Evolutionary conservation across 495 filamentous ascomycete species (phyloP).

Genomic region (Glutinoglossum americanum): DNA sequence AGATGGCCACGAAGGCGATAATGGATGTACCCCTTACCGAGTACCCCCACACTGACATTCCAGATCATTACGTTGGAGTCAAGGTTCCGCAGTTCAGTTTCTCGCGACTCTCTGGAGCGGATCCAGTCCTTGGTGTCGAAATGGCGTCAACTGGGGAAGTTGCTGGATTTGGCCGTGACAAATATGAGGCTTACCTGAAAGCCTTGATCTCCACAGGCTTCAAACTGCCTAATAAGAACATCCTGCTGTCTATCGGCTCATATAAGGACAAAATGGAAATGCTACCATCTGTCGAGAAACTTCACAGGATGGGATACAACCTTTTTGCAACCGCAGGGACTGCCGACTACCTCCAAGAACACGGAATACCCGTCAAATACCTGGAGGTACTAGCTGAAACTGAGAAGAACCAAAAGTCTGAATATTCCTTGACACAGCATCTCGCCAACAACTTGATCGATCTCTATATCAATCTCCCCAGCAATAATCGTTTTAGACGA

Average conservation of each 20-base stretch:
- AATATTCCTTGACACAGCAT: slow-evolving; percentile 90
- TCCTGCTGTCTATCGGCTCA: slow-evolving; percentile 84
- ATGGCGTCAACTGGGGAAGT: slow-evolving; percentile 99
- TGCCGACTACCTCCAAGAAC: slow-evolving; percentile 81
- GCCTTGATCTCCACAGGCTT: slow-evolving; percentile 89
- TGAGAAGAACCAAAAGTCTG: slow-evolving; percentile 67
- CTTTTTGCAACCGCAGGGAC: slow-evolving; percentile 91
- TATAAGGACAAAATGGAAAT: slow-evolving; percentile 97
- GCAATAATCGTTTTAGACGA: slow-evolving; percentile 86
- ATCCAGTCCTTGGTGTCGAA: slow-evolving; percentile 91
- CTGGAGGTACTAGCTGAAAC: slow-evolving; percentile 58
- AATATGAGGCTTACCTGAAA: slow-evolving; percentile 95
- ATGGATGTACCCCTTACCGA: slow-evolving; percentile 59
- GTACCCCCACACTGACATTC: slow-evolving; percentile 57
- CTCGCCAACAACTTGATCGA: slow-evolving; percentile 93
- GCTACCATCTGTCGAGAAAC: slow-evolving; percentile 75
- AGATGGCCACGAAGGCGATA: slow-evolving; percentile 97
- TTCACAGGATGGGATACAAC: slow-evolving; percentile 76
- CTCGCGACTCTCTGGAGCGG: slow-evolving; percentile 84
- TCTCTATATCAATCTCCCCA: slow-evolving; percentile 94
- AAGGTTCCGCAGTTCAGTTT: slow-evolving; percentile 99
- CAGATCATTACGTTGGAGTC: slow-evolving; percentile 73
- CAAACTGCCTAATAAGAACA: slow-evolving; percentile 85
- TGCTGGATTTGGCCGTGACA: slow-evolving; percentile 84
- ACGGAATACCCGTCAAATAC: slow-evolving; percentile 76